Percentiles rank a stretch among this genome's conserved stretches.
Evolutionary conservation across 2,329 filamentous ascomycete species (phyloP).

Genomic region (Geosmithia putterillii): DNA sequence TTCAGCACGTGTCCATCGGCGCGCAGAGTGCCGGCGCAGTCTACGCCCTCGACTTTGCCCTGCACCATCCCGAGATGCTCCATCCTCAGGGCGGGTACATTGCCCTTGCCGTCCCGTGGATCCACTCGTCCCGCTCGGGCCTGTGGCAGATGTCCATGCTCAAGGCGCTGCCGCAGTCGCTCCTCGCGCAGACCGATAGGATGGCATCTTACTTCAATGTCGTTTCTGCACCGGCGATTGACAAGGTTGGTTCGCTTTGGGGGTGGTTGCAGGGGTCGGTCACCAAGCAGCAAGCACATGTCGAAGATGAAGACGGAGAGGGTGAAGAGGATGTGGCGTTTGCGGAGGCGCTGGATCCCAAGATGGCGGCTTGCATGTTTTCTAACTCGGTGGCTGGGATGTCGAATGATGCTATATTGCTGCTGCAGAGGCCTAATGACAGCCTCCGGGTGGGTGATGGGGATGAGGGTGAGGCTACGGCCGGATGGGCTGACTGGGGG

Average conservation of each 20-base stretch:
- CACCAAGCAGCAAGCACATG: too few species aligned
- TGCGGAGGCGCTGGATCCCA: too few species aligned
- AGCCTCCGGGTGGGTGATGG: too few species aligned
- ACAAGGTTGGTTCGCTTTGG: background rate
- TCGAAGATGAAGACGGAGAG: too few species aligned
- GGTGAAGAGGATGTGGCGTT: too few species aligned
- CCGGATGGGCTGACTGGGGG: too few species aligned
- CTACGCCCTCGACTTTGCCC: slow-evolving; percentile 15
- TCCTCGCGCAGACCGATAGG: background rate
- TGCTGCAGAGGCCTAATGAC: too few species aligned
- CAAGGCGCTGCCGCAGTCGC: too few species aligned
- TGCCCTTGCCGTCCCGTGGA: slow-evolving; percentile 17
- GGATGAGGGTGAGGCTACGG: too few species aligned
- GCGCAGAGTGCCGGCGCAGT: slow-evolving; percentile 17
- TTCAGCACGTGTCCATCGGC: slow-evolving; percentile 14
- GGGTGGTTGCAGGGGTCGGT: background rate
- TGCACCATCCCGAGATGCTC: slow-evolving; percentile 15
- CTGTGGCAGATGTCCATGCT: slow-evolving; percentile 8
- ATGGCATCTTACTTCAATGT: background rate
- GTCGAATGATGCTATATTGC: too few species aligned
- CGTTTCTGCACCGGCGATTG: background rate
- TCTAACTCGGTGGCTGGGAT: too few species aligned
- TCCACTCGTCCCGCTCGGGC: slow-evolving; percentile 12
- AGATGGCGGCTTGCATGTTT: too few species aligned
- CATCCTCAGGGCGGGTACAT: slow-evolving; percentile 11